Base-by-base conservation (phyloP, 352 stramenopile genomes). In the Phytophthora palmivora region DNA sequence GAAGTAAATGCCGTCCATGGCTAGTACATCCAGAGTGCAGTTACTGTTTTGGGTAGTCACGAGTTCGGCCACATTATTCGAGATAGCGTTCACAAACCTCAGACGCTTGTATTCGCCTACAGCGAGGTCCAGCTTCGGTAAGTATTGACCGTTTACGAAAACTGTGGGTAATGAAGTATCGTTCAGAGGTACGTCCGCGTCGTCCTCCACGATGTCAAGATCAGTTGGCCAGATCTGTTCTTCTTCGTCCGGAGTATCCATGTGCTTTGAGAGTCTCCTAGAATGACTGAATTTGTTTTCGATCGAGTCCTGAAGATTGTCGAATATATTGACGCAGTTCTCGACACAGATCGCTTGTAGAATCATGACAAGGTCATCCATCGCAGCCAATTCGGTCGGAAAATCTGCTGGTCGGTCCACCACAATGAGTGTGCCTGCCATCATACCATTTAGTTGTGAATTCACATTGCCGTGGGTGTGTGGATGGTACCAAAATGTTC, bases 401-500 rank as follows among this genome's bases (percentile, higher is more conserved):
- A 89, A 77, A 59, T 90, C 74, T 26, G 62, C 58, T 2, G 78
- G 75, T 16, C 82, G 80, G 52, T 94, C 84, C 2, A 70, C 76
- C 10, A 94, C 76, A 44, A 92, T 73, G 7, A 94, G 57, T 21
- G 76, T 59, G 1, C 84, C 84, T 37, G 84, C 82, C 80, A 94
- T 88, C 62, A 94, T 78, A 9, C 84, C 84, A 26, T 79, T 79
- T 4, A 94, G 60, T 48, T 94, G 84, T 22, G 84, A 82, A 49
- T 94, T 94, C 28, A 89, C 70, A 44, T 90, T 74, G n/a, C 82
- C 82, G 44, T 91, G 80, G 30, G 74, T 63, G 63, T 94, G 84
- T 14, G 84, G 81, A 49, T 94, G 84, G 52, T 94, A 94, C 84
- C 84, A 94, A 51, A 91, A 94, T 41, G 84, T 91, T 11, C 84